Evolutionary conservation across 139 green algal species (phyloP).

Genomic region (Zygnema cylindricum): DNA sequence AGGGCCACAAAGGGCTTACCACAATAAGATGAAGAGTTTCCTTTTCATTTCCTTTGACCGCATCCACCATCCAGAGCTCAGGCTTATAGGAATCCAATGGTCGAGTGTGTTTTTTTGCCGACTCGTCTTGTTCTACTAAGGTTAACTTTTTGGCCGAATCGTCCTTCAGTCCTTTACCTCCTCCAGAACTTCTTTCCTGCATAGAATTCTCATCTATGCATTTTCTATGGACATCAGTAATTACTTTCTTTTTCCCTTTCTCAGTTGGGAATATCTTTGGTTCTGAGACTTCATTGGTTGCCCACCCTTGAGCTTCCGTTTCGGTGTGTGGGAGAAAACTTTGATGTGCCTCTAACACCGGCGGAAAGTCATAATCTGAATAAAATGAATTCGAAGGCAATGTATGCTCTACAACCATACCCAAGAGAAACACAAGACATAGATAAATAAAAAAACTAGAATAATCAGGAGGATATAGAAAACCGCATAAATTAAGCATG

Average conservation of each 20-base stretch:
- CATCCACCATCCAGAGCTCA: constrained; percentile 34
- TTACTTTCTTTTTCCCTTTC: background rate
- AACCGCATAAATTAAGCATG: too few species aligned
- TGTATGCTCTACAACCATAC: background rate
- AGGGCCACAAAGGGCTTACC: too few species aligned
- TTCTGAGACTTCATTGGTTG: background rate
- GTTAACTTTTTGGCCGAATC: background rate
- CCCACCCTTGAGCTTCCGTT: background rate
- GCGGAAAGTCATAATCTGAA: background rate
- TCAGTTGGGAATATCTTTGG: background rate
- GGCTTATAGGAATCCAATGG: constrained; percentile 15
- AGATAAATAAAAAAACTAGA: background rate
- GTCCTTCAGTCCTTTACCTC: background rate
- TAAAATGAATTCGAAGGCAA: background rate
- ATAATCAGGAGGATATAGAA: too few species aligned
- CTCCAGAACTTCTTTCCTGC: background rate
- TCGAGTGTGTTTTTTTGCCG: background rate
- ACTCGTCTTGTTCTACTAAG: background rate
- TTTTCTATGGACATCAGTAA: background rate
- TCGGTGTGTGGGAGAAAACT: background rate
- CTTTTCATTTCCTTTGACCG: background rate
- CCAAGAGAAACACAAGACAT: background rate
- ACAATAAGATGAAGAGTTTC: constrained; percentile 42
- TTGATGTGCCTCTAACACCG: background rate
- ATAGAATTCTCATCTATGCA: background rate